phyloP scores from a whole-genome alignment of 2,329 filamentous ascomycete genomes.

The Colletotrichum endophyticum region DNA sequence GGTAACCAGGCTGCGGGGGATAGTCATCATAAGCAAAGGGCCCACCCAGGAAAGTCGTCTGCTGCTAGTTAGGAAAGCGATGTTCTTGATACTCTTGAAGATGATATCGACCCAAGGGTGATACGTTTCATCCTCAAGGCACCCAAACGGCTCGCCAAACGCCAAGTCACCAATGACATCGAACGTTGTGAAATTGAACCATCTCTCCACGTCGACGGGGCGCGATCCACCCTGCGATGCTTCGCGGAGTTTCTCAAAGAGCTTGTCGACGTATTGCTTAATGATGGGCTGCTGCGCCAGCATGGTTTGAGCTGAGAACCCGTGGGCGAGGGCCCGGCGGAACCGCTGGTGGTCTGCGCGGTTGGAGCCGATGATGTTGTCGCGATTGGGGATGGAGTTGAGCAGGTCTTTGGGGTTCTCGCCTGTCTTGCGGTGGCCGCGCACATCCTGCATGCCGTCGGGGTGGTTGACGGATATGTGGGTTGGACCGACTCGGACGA shows the following conservation, averaged over 20 bases:
- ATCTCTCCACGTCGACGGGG: constrained; percentile 19
- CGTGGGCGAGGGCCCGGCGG: constrained; percentile 27
- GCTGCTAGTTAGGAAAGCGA: neutral
- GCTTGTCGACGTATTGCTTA: constrained; percentile 26
- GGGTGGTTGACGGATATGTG: constrained; percentile 49
- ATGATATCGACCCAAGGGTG: constrained; percentile 19
- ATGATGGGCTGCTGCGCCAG: constrained; percentile 33
- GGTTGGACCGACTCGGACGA: constrained; percentile 51
- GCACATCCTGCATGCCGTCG: constrained; percentile 43
- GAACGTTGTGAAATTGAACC: constrained; percentile 17
- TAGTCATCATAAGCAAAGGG: neutral
- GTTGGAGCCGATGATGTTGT: constrained; percentile 21
- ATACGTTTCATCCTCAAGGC: constrained; percentile 9
- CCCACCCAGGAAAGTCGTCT: neutral
- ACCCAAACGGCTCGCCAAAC: constrained; percentile 24
- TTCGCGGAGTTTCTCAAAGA: constrained; percentile 24
- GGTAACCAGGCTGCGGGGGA: neutral
- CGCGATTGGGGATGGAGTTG: neutral
- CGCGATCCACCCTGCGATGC: neutral
- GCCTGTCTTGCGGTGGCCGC: constrained; percentile 28
- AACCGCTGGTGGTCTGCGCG: constrained; percentile 23
- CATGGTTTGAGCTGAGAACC: constrained; percentile 33
- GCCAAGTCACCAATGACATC: constrained; percentile 24
- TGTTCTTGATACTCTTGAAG: constrained; percentile 11
- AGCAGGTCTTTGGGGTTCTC: neutral